phyloP scores from a whole-genome alignment of 2,329 filamentous ascomycete genomes.

The Xylaria hypoxylon region DNA sequence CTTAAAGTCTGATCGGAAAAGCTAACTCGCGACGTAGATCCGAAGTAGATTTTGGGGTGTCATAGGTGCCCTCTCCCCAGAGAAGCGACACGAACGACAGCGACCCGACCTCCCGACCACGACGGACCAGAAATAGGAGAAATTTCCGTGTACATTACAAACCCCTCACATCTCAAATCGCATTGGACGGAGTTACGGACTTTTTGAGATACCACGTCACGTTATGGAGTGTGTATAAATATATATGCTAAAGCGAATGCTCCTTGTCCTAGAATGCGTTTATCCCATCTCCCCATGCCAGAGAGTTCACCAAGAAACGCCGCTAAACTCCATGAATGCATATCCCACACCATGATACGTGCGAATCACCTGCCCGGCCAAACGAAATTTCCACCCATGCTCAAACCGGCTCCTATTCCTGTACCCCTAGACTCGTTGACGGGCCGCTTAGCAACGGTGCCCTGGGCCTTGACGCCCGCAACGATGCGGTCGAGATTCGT shows the following conservation, averaged over 20 bases:
- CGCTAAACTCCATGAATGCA: conserved; percentile 37
- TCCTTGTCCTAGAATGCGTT: conserved; percentile 29
- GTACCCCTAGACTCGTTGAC: conserved; percentile 73
- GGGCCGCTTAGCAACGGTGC: conserved; percentile 80
- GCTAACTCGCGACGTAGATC: conserved; percentile 49
- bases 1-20: not conserved
- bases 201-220: conserved; percentile 38
- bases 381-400: conserved; percentile 69
- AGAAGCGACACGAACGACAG: conserved; percentile 43
- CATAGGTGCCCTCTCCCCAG: conserved; percentile 48
- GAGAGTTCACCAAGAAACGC: conserved; percentile 31
- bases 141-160: conserved; percentile 35
- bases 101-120: conserved; percentile 39
- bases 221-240: conserved; percentile 40
- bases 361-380: conserved; percentile 56
- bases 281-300: conserved; percentile 19
- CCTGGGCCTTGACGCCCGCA: conserved; percentile 81
- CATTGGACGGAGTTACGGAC: conserved; percentile 51
- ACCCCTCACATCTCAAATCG: conserved; percentile 40
- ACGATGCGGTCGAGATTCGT: conserved; percentile 91
- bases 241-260: conserved; percentile 35
- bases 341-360: conserved; percentile 30
- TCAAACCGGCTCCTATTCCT: conserved; percentile 62
- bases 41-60: conserved; percentile 56
- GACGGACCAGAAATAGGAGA: conserved; percentile 33